These are phyloP conservation scores for Besnoitia besnoiti DNA, from an alignment of 169 alveolate genomes.

Conservation along the genomic window DNA sequence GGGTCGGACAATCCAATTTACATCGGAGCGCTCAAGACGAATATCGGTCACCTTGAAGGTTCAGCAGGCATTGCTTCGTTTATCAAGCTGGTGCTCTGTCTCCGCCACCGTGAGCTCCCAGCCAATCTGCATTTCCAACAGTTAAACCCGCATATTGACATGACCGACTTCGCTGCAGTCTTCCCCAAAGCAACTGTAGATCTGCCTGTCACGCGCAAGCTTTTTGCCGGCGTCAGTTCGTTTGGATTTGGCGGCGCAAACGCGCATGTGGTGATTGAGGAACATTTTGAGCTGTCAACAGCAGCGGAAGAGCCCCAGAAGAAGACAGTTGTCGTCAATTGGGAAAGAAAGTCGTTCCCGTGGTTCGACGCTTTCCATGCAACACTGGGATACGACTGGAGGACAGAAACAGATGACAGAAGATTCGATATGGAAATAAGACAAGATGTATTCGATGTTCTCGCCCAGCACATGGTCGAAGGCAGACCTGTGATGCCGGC, in stretches of 20 bases:
- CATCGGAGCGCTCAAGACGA: slow-evolving; percentile 77
- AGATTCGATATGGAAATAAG: slow-evolving; percentile 54
- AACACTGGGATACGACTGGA: slow-evolving; percentile 39
- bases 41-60: slow-evolving; percentile 79
- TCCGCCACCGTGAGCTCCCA: slow-evolving; percentile 72
- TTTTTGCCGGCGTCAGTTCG: slow-evolving; percentile 75
- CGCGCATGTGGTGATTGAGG: slow-evolving; percentile 74
- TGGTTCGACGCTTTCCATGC: slow-evolving; percentile 48
- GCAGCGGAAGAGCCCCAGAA: slow-evolving; percentile 24
- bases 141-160: slow-evolving; percentile 72
- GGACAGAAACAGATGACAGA: slow-evolving; percentile 16
- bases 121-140: slow-evolving; percentile 74
- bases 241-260: slow-evolving; percentile 82
- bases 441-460: slow-evolving; percentile 52
- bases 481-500: slow-evolving; percentile 75
- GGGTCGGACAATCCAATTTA: slow-evolving; percentile 62
- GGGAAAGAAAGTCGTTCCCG: slow-evolving; percentile 47
- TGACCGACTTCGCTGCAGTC: slow-evolving; percentile 66
- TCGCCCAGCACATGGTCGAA: slow-evolving; percentile 74
- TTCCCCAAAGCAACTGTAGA: slow-evolving; percentile 54
- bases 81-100: slow-evolving; percentile 73
- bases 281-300: slow-evolving; percentile 39
- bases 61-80: slow-evolving; percentile 80
- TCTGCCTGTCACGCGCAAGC: slow-evolving; percentile 44
- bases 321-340: slow-evolving; percentile 14